phyloP scores from a whole-genome alignment of 2,329 filamentous ascomycete genomes.

The Ceratocystis cubensis region DNA sequence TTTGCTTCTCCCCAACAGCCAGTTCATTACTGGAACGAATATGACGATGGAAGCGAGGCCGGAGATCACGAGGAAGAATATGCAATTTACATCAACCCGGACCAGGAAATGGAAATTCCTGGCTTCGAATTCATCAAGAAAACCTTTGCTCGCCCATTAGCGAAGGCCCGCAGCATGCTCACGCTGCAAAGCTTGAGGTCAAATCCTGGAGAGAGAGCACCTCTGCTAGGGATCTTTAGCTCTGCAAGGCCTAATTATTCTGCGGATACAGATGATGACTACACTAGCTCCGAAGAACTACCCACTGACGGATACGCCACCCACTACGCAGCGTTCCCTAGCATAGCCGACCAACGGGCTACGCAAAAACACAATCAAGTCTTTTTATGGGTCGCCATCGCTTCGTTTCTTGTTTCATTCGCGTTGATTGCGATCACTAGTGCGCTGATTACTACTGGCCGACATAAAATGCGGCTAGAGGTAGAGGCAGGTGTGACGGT shows the following conservation, averaged over 20 bases:
- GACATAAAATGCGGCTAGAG: slow-evolving; percentile 53
- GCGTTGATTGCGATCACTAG: slow-evolving; percentile 52
- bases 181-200: slow-evolving; percentile 12
- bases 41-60: slow-evolving; percentile 64
- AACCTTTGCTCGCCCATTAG: slow-evolving; percentile 38
- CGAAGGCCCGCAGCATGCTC: slow-evolving; percentile 42
- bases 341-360: slow-evolving; percentile 39
- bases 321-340: slow-evolving; percentile 42
- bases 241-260: not conserved
- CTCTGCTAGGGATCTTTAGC: slow-evolving; percentile 25
- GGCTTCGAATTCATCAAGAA: slow-evolving; percentile 49
- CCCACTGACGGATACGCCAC: slow-evolving; percentile 40
- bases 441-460: slow-evolving; percentile 54
- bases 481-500: slow-evolving; percentile 62
- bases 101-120: slow-evolving; percentile 47
- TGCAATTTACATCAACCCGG: slow-evolving; percentile 61
- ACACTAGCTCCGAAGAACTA: slow-evolving; percentile 42
- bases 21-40: slow-evolving; percentile 69
- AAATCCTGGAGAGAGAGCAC: slow-evolving; percentile 25
- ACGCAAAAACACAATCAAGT: slow-evolving; percentile 41
- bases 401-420: slow-evolving; percentile 46
- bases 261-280: slow-evolving; percentile 28
- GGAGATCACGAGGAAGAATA: slow-evolving; percentile 50
- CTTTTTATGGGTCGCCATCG: slow-evolving; percentile 41
- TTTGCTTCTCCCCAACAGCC: not conserved